phyloP scores from a whole-genome alignment of 805 yeast species.

The Candida sphagnicola region DNA sequence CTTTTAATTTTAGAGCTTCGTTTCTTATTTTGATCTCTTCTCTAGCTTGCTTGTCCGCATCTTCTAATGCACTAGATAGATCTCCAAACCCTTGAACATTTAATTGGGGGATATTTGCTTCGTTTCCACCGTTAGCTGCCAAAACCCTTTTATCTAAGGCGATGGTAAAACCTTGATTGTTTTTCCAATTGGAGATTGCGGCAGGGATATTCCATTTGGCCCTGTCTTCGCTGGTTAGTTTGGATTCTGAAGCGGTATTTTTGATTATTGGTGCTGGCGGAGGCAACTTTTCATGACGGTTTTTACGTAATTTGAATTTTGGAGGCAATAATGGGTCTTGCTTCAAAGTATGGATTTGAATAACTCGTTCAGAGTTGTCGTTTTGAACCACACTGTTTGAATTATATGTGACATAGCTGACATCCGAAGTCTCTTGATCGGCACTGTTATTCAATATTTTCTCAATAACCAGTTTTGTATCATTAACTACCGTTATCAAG shows the following conservation, averaged over 20 bases:
- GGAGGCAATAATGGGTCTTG: conserved; percentile 88
- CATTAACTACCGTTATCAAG: conserved; percentile 43
- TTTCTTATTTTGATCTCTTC: conserved; percentile 20
- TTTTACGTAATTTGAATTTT: conserved; percentile 65
- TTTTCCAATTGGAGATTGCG: conserved; percentile 92
- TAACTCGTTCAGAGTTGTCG: conserved; percentile 29
- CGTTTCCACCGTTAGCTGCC: conserved; percentile 42
- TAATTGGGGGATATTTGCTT: conserved; percentile 20
- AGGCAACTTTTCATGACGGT: conserved; percentile 62
- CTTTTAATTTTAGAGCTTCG: conserved; percentile 21
- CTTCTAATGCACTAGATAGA: conserved; percentile 67
- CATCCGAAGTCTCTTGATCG: conserved; percentile 38
- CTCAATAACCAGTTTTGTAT: conserved; percentile 56
- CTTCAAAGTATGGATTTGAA: conserved; percentile 63
- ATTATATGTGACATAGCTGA: conserved; percentile 16
- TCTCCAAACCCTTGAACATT: conserved; percentile 57
- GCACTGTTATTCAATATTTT: conserved; percentile 43
- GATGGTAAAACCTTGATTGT: conserved; percentile 84
- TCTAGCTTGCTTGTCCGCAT: conserved; percentile 44
- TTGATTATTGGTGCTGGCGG: conserved; percentile 59
- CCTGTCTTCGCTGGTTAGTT: conserved; percentile 66
- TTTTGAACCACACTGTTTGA: conserved; percentile 13
- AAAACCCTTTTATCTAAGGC: conserved; percentile 69
- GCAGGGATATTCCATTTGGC: conserved; percentile 86
- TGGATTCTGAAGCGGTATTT: conserved; percentile 43